Evolutionary conservation across 2,329 filamentous ascomycete genomes (phyloP), one percentile per base, ranked within the genome.

Genomic region (Ophiostoma piceae): DNA sequence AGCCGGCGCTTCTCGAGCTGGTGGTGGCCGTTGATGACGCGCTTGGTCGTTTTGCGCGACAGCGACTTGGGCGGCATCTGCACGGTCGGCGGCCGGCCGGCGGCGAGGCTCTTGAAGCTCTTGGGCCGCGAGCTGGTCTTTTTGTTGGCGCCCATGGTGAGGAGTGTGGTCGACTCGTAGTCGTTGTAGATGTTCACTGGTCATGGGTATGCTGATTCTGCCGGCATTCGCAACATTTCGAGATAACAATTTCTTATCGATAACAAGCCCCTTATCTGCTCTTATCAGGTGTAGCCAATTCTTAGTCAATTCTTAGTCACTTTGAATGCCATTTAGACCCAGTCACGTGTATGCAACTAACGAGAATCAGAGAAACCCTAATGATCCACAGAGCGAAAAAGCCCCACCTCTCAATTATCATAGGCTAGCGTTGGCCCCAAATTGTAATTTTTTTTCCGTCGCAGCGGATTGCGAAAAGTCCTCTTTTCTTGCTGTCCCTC

Each of bases 11-110:
- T 91, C 75, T 90, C 85, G 39, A 90, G 78, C 62, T 87, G 84
- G 75, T 91, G 88, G 72, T 88, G 86, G 60, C 82, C 82, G 77
- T 89, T 88, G 78, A 91, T 91, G 72, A 90, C 80, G 39, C 82
- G 80, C 74, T 88, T 84, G 64, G 87, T 89, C 35, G 87, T 84
- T 76, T 87, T 90, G 71, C 88, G 84, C 3, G 88, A 87, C 74
- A 90, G 88, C 6, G 87, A 85, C 72, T 82, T 83, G 9, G 80
- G 79, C 26, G 82, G 80, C 65, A 66, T 66, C 72, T 83, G 84
- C 43, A 81, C 77, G 1, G 82, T 83, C 11, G 87, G 87, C 2
- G 86, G 85, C n/a, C 88, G 83, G 16, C 87, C 84, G 29, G 81
- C 80, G 41, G 83, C 78, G 51, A 86, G 75, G 54, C 80, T 84